Conservation (phyloP, 495 filamentous ascomycete species). For the Pseudevernia furfuracea region DNA sequence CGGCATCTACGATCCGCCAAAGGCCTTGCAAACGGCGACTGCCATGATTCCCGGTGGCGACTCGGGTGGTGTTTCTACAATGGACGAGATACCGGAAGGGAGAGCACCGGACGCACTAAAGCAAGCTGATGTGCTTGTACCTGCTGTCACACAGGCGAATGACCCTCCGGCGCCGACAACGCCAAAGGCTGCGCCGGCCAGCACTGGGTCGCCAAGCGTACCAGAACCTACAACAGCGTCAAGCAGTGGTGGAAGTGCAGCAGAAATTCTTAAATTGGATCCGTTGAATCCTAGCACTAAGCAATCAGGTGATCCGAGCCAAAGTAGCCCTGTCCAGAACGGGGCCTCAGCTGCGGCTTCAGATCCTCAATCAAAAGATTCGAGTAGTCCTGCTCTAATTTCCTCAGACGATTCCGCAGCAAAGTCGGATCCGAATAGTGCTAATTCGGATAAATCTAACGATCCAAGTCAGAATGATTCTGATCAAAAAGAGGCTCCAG, state of each 20-base stretch:
- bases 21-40: conserved; percentile 11
- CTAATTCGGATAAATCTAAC: background rate
- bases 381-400: background rate
- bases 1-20: conserved; percentile 22
- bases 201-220: conserved; percentile 9
- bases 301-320: background rate
- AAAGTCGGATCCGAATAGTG: background rate
- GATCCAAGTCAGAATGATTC: background rate
- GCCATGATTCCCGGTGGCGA: conserved; percentile 7
- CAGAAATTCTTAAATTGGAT: background rate
- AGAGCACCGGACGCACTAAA: background rate
- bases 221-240: background rate
- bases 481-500: background rate
- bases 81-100: background rate
- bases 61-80: background rate
- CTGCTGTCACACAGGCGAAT: background rate
- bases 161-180: background rate
- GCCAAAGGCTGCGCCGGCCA: background rate
- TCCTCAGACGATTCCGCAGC: background rate
- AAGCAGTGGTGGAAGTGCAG: conserved; percentile 1
- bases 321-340: background rate
- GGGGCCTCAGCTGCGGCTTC: background rate
- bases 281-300: background rate
- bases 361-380: background rate
- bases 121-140: background rate